phyloP scores from a whole-genome alignment of 768 basidiomycete genomes.

The Strobilomyces dryophilus region DNA sequence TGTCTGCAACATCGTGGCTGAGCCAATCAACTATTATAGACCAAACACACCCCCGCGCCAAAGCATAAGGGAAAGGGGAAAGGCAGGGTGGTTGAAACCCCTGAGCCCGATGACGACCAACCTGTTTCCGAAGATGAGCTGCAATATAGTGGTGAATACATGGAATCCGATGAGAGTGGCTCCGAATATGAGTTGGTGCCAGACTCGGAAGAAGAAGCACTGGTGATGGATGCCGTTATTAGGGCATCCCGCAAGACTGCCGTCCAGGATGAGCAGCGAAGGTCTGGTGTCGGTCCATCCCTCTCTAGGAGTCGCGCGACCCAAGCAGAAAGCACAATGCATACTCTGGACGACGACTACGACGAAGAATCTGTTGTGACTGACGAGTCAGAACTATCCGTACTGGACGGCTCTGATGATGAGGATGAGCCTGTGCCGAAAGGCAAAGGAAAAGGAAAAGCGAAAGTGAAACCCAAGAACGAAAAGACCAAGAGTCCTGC shows the following conservation, averaged over 20 bases:
- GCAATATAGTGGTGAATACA: slow-evolving; percentile 38
- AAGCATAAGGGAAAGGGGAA: slow-evolving; percentile 27
- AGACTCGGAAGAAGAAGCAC: slow-evolving; percentile 34
- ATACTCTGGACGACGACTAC: slow-evolving; percentile 7
- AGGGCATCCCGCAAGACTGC: slow-evolving; percentile 46
- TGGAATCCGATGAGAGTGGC: slow-evolving; percentile 50
- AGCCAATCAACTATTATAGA: slow-evolving; percentile 16
- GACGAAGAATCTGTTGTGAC: slow-evolving; percentile 6
- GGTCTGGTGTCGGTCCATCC: slow-evolving; percentile 30
- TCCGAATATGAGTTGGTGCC: slow-evolving; percentile 53
- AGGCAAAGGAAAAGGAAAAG: slow-evolving; percentile 34
- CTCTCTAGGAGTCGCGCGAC: slow-evolving; percentile 42
- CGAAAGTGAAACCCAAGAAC: slow-evolving; percentile 25
- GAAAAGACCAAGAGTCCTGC: slow-evolving; percentile 2
- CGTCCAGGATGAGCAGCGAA: slow-evolving; percentile 25
- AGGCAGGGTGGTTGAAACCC: slow-evolving; percentile 21
- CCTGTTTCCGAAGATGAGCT: slow-evolving; percentile 33
- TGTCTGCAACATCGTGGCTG: slow-evolving; percentile 7
- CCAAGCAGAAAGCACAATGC: slow-evolving; percentile 18
- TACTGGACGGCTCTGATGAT: slow-evolving; percentile 11
- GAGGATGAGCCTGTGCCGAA: slow-evolving; percentile 23
- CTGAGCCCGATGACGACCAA: slow-evolving; percentile 30
- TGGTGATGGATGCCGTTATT: slow-evolving; percentile 58
- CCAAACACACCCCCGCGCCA: neutral
- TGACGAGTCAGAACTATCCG: slow-evolving; percentile 11